Base-by-base conservation (phyloP, 1,284 basidiomycete genomes). In the Marasmius tenuissimus region DNA sequence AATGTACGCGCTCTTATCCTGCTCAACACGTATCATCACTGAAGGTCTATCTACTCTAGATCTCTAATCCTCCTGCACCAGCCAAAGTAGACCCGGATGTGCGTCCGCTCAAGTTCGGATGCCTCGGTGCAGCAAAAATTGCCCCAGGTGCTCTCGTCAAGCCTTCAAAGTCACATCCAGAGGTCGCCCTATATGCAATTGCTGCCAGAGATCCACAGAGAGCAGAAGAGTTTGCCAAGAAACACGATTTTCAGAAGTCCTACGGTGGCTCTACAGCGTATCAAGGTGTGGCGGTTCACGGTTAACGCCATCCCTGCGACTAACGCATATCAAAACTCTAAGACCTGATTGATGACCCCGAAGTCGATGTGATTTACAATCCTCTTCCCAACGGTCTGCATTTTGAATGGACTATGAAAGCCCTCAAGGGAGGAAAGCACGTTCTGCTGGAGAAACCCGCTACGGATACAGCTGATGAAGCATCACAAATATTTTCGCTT, bases 321-420 rank as follows among this genome's bases (percentile, higher is more conserved):
- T 53, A 39, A 52, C 34, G 37, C 6, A 4, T 47, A 8, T 60
- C 42, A 27, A 27, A 27, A 27, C 27, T n/a, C 56, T 16, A 64
- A 81, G 83, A 78, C 27, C 67, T 85, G 14, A 62, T 86, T 45
- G 73, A 83, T 55, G 84, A 87, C 61, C 78, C 76, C 0, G 77
- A 79, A 10, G 75, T 88, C 42, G 79, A 87, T 63, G 77, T 75
- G 1, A 72, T 86, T 14, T 87, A 88, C 66, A 84, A 84, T 56
- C 78, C 85, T 3, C 75, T 86, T 3, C 87, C 87, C 0, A 87
- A 86, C 61, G 79, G 79, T 8, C 71, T 88, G 38, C 87, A 89
- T 64, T 86, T 79, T 62, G 86, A 89, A 66, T 90, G 87, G 88
- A 83, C 86, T 0, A 80, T 82, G 73, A 87, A 85, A 62, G 81